These are phyloP conservation scores for Chloropicon primus DNA, from an alignment of 139 green algal genomes.

Conservation along the genomic window DNA sequence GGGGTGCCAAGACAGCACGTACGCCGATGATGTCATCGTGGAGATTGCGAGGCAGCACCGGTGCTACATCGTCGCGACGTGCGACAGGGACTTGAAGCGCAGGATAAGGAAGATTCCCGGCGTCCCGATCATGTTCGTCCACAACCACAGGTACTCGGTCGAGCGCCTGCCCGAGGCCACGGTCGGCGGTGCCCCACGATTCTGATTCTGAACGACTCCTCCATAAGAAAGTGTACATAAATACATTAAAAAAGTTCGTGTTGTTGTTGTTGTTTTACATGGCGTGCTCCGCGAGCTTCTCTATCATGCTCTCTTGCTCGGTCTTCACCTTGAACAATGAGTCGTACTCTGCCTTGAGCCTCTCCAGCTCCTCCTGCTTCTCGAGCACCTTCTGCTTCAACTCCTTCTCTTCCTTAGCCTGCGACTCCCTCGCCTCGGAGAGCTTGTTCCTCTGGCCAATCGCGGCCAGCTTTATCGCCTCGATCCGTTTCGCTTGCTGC, in stretches of 20 bases:
- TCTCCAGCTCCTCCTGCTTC: background rate
- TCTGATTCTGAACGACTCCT: slow-evolving; percentile 16
- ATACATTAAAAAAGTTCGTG: background rate
- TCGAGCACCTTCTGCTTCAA: background rate
- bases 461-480: background rate
- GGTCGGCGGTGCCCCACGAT: slow-evolving; percentile 72
- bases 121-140: slow-evolving; percentile 97
- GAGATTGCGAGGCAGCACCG: slow-evolving; percentile 85
- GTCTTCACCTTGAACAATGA: background rate
- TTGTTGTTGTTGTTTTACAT: background rate
- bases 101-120: slow-evolving; percentile 94
- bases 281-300: background rate
- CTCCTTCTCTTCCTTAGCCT: slow-evolving; percentile 1
- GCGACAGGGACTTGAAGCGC: slow-evolving; percentile 84
- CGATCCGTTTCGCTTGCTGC: background rate
- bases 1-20: slow-evolving; percentile 81
- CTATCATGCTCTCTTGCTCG: background rate
- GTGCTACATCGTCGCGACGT: slow-evolving; percentile 99
- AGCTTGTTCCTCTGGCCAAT: background rate
- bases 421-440: background rate
- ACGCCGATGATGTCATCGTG: slow-evolving; percentile 96
- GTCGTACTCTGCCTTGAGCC: background rate
- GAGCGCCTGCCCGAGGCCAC: slow-evolving; percentile 95
- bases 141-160: slow-evolving; percentile 81
- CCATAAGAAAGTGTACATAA: background rate